Conservation (phyloP, 139 green algal genomes). For the Tetraselmis striata region DNA sequence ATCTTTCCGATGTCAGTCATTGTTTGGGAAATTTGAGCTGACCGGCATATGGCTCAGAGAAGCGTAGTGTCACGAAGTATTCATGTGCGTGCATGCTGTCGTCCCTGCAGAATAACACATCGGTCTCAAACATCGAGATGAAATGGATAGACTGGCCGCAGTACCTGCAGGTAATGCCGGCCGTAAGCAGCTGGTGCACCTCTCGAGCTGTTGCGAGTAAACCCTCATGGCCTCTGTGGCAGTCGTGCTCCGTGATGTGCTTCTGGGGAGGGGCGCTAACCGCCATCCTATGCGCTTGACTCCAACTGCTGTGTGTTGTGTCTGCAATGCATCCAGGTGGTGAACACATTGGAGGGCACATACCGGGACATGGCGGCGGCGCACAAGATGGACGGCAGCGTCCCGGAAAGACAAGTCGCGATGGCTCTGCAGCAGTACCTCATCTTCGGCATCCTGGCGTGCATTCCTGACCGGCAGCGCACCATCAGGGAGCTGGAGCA, state of each 20-base stretch:
- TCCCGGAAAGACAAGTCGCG: slow-evolving; percentile 15
- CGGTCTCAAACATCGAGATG: neutral
- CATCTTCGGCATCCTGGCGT: slow-evolving; percentile 60
- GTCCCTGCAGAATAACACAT: neutral
- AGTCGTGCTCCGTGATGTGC: neutral
- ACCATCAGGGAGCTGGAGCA: slow-evolving; percentile 65
- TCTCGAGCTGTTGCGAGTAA: no score
- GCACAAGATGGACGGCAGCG: no score
- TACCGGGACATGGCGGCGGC: neutral
- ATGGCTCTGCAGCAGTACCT: slow-evolving; percentile 57
- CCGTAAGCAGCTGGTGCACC: no score
- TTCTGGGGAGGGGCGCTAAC: no score
- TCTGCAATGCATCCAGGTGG: neutral
- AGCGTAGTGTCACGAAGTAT: no score
- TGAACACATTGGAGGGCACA: neutral
- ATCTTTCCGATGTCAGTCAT: neutral
- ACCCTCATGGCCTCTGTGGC: neutral
- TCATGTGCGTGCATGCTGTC: neutral
- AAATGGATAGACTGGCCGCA: slow-evolving; percentile 70
- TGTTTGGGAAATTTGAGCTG: neutral
- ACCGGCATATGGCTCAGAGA: neutral
- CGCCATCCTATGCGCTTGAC: neutral
- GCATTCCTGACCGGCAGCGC: slow-evolving; percentile 65
- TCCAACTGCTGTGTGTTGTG: neutral
- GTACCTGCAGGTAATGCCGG: slow-evolving; percentile 38